phyloP scores from a whole-genome alignment of 345 rosid species.

The Conringia planisiliqua region DNA sequence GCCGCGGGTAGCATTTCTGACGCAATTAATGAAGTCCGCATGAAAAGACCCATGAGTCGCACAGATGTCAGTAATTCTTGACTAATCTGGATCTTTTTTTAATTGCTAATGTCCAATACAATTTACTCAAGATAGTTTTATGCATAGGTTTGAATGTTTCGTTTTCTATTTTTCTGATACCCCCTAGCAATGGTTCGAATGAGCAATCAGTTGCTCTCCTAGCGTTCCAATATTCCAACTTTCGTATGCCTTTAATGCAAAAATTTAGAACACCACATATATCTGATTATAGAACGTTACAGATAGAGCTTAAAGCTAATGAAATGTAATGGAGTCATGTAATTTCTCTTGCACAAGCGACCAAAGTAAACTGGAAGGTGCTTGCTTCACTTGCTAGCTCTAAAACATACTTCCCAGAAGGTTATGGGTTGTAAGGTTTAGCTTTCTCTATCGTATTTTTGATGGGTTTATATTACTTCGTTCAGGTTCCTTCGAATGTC shows the following conservation, averaged over 20 bases:
- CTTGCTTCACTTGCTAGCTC: background rate
- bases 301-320: background rate
- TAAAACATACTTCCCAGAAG: background rate
- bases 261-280: background rate
- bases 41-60: slow-evolving; percentile 83
- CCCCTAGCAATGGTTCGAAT: background rate
- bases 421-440: background rate
- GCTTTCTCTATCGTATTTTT: background rate
- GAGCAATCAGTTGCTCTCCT: background rate
- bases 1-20: slow-evolving; percentile 48
- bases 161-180: background rate
- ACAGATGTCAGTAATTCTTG: slow-evolving; percentile 60
- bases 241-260: background rate
- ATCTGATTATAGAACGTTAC: background rate
- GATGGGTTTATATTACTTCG: background rate
- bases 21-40: slow-evolving; percentile 61
- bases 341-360: background rate
- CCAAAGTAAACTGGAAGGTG: background rate
- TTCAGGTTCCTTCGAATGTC: slow-evolving; percentile 76
- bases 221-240: background rate
- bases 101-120: background rate
- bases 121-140: background rate
- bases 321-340: background rate
- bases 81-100: background rate
- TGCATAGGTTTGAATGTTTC: background rate